Base-by-base conservation (phyloP, 306 rosid genomes). In the Acmispon strigosus region DNA sequence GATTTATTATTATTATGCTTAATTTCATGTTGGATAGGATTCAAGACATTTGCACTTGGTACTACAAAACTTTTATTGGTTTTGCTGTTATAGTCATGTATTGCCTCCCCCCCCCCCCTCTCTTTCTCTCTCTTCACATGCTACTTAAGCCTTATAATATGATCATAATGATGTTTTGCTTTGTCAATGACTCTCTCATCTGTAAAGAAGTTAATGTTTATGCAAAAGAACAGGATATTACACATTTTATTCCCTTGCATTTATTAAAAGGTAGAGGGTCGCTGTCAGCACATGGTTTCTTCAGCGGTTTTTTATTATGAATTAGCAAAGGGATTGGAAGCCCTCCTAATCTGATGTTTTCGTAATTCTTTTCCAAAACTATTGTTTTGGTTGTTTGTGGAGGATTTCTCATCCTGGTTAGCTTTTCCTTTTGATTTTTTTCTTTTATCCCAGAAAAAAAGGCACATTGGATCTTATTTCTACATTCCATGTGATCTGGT, bases 151-250 rank as follows among this genome's bases (percentile, higher is more conserved):
- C 73, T 75, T 58, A 39, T 36, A 22, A 59, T 61, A 47, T 71
- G 73, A 47, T 42, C 56, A 27, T 37, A 70, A 20, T 64, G 55
- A 57, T 73, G 15, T 72, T 27, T 70, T 78, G 19, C 27, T 43
- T 55, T 50, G 48, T 50, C 60, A 62, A 60, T 58, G 59, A 2
- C 49, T 68, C 60, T 57, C 47, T 32, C 19, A n/a, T 34, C n/a
- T 63, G 18, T 63, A 36, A 47, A 11, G 61, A 76, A 69, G 69
- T 22, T 39, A 51, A 11, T 70, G 32, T 44, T 58, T 7, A 44
- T 44, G 37, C 41, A 58, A 39, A 68, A 29, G 47, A 43, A 29
- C 71, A 54, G 42, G 59, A 49, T 59, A 22, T 71, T 78, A 11
- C 5, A 15, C 58, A 39, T 10, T 69, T 50, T 76, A 14, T 24